These are phyloP conservation scores for Claviceps spartinae DNA, from an alignment of 2,329 filamentous ascomycete genomes.

Conservation along the genomic window DNA sequence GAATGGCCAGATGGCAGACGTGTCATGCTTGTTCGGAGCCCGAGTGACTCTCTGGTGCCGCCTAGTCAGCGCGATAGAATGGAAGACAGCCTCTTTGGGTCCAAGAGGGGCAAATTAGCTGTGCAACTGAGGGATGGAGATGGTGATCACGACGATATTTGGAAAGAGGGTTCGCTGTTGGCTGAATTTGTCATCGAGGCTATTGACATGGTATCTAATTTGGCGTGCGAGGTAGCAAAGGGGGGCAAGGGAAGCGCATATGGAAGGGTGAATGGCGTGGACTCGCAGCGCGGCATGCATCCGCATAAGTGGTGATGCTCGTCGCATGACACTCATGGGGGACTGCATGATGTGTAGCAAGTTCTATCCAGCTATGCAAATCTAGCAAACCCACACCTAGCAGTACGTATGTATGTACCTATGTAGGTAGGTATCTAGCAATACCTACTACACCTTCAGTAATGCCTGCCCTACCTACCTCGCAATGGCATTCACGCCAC, in stretches of 20 bases:
- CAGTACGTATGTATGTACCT: too few species aligned
- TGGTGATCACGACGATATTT: constrained; percentile 2
- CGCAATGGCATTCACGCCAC: too few species aligned
- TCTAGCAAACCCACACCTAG: too few species aligned
- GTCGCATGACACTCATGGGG: too few species aligned
- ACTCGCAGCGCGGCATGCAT: not conserved
- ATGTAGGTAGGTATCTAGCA: too few species aligned
- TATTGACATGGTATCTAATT: not conserved
- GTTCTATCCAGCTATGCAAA: too few species aligned
- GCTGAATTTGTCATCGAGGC: not conserved
- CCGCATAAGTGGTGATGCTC: too few species aligned
- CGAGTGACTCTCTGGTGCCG: constrained; percentile 5
- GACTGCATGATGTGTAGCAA: too few species aligned
- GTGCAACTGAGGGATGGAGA: constrained; percentile 1
- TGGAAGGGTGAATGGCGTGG: not conserved
- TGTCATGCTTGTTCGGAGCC: constrained; percentile 7
- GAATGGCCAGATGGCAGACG: constrained; percentile 7
- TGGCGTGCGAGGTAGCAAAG: not conserved
- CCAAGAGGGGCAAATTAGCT: not conserved
- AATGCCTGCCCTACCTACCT: too few species aligned
- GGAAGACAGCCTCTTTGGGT: constrained; percentile 1
- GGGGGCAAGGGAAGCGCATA: not conserved
- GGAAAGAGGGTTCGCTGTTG: constrained; percentile 2
- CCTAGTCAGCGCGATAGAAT: constrained; percentile 5
- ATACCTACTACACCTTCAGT: too few species aligned